Conservation (phyloP, 148 eudicot species). For the Cornus kousa region DNA sequence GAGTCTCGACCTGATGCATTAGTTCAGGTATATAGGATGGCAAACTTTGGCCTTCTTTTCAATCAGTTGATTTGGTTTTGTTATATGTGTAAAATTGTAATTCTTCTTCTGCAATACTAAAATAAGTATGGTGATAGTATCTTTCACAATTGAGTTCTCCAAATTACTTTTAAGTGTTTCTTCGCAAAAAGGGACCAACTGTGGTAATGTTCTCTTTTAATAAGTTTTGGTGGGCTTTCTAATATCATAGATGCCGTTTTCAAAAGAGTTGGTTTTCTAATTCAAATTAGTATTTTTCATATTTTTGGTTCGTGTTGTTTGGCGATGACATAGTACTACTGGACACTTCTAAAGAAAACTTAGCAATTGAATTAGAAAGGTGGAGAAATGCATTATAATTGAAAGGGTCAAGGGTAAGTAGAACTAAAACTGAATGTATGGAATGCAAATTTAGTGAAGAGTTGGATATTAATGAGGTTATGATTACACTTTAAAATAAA, state of each 20-base stretch:
- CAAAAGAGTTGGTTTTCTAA: background rate
- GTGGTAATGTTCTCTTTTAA: background rate
- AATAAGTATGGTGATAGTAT: background rate
- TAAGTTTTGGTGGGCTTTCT: background rate
- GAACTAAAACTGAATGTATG: no score
- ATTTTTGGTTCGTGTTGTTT: no score
- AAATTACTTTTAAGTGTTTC: background rate
- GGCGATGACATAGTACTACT: no score
- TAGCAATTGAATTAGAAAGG: no score
- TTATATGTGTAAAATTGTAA: background rate
- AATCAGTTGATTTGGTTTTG: background rate
- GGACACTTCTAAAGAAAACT: no score
- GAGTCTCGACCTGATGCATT: constrained; percentile 99
- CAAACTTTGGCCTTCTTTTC: background rate
- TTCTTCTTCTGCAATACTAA: background rate
- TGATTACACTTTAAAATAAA: no score
- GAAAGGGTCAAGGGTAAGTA: no score
- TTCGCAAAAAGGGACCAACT: background rate
- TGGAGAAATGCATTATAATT: no score
- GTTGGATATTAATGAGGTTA: no score
- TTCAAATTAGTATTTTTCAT: background rate
- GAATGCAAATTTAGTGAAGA: no score
- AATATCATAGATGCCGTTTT: background rate
- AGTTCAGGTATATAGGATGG: constrained; percentile 65
- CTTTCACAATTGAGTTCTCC: background rate